Evolutionary conservation across 1,284 basidiomycete genomes (phyloP), one percentile per base, ranked within the genome.

Genomic region (Macrocybe sp.): DNA sequence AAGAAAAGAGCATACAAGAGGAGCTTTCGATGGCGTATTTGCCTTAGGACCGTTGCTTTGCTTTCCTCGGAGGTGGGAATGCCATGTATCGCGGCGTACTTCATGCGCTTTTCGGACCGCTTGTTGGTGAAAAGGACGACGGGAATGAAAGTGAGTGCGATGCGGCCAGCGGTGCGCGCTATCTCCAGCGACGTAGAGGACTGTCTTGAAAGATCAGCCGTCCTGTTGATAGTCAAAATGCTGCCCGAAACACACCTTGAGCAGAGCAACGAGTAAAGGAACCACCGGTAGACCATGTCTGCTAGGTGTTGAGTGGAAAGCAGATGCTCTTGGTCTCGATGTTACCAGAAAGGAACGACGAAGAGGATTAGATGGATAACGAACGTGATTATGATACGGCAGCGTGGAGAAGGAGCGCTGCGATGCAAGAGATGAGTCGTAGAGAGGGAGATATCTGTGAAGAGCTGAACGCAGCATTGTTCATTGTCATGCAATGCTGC

Each of bases 91-190:
- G 71, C 70, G 47, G 80, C 74, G 16, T 77, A 73, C 47, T 74
- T 70, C 47, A 89, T 73, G 16, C 75, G 68, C 52, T 71, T 74
- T 45, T 66, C 70, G 2, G 76, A 68, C 54, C 72, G 76, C 46
- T 71, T 63, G 47, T 80, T 85, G 52, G 74, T 78, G 29, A 88
- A 52, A 33, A 85, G 60, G 43, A 88, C 58, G 31, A 86, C 58
- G 34, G 87, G 87, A 8, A 88, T 68, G 54, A 92, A 79, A 0
- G 87, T 89, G 41, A 91, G 69, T 0, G 79, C 79, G 48, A 91
- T 73, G 48, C 89, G 77, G 36, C 73, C 80, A 34, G 78, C 75
- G 10, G 81, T 86, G 42, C 83, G 75, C 10, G 79, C 76, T 14
- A 84, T 44, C 57, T 85, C 81, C 47, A 91, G 68, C 1, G 82